Percentiles rank a stretch among this genome's conserved stretches.
Evolutionary conservation across 2,329 filamentous ascomycete genomes (phyloP).

Genomic region (Penicillium vulpinum): DNA sequence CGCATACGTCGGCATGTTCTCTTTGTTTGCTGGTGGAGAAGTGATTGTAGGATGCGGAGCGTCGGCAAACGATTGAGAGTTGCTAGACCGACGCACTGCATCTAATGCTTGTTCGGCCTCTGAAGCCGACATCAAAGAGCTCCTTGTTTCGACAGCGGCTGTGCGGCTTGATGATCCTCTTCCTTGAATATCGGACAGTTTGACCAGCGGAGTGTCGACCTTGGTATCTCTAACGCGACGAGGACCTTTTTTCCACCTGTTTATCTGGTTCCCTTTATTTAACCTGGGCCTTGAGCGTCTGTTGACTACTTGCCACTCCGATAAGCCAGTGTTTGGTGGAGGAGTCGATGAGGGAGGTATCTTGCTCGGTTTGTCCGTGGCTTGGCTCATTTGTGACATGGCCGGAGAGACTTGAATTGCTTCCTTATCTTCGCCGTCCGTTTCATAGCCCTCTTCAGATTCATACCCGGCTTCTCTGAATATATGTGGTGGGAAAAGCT

Average conservation of each 20-base stretch:
- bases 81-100: slow-evolving; percentile 40
- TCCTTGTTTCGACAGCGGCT: slow-evolving; percentile 15
- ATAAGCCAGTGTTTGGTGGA: slow-evolving; percentile 23
- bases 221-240: slow-evolving; percentile 21
- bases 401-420: slow-evolving; percentile 28
- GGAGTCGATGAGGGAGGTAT: slow-evolving; percentile 26
- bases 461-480: slow-evolving; percentile 27
- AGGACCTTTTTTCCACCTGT: slow-evolving; percentile 16
- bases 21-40: slow-evolving; percentile 17
- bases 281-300: slow-evolving; percentile 17
- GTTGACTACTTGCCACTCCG: slow-evolving; percentile 38
- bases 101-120: slow-evolving; percentile 42
- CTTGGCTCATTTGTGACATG: slow-evolving; percentile 33
- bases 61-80: slow-evolving; percentile 28
- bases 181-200: slow-evolving; percentile 29
- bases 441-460: slow-evolving; percentile 36
- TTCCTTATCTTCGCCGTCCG: slow-evolving; percentile 33
- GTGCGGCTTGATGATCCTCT: slow-evolving; percentile 32
- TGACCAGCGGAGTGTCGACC: slow-evolving; percentile 26
- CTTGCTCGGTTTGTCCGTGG: slow-evolving; percentile 29
- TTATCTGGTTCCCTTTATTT: slow-evolving; percentile 10
- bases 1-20: slow-evolving; percentile 38
- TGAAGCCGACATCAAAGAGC: slow-evolving; percentile 29
- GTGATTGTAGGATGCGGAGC: slow-evolving; percentile 3
- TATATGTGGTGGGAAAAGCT: slow-evolving; percentile 37